Conservation (phyloP, 805 yeast species). For the Candida namnaoensis region DNA sequence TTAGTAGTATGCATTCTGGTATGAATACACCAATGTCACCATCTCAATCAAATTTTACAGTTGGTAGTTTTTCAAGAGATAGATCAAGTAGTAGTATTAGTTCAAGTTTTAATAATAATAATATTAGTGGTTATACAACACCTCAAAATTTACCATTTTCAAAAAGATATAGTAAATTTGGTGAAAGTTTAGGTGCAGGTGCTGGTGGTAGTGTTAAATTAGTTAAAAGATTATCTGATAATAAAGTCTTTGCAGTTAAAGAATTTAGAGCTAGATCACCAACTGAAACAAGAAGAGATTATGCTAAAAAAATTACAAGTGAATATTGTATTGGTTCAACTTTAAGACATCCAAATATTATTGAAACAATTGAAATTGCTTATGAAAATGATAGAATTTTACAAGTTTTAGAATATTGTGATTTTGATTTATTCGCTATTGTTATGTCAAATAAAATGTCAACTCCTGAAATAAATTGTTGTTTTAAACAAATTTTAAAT, state of each 20-base stretch:
- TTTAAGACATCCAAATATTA: conserved; percentile 69
- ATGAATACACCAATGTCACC: conserved; percentile 11
- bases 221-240: conserved; percentile 58
- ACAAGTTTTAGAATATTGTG: conserved; percentile 90
- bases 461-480: conserved; percentile 63
- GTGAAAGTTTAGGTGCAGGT: conserved; percentile 87
- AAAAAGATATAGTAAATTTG: conserved; percentile 72
- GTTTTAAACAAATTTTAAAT: conserved; percentile 68
- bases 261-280: conserved; percentile 64
- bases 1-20: conserved; percentile 3
- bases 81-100: conserved; percentile 13
- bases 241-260: conserved; percentile 79
- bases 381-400: conserved; percentile 54
- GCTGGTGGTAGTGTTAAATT: conserved; percentile 89
- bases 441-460: conserved; percentile 86
- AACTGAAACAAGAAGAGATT: conserved; percentile 58
- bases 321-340: conserved; percentile 80
- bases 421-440: conserved; percentile 83
- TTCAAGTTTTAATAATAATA: conserved; percentile 26
- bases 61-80: conserved; percentile 10
- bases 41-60: conserved; percentile 6
- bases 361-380: conserved; percentile 73
- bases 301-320: conserved; percentile 67
- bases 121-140: conserved; percentile 25
- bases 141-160: conserved; percentile 47